phyloP scores from a whole-genome alignment of 345 rosid genomes.

The Euphorbia pulcherrima region DNA sequence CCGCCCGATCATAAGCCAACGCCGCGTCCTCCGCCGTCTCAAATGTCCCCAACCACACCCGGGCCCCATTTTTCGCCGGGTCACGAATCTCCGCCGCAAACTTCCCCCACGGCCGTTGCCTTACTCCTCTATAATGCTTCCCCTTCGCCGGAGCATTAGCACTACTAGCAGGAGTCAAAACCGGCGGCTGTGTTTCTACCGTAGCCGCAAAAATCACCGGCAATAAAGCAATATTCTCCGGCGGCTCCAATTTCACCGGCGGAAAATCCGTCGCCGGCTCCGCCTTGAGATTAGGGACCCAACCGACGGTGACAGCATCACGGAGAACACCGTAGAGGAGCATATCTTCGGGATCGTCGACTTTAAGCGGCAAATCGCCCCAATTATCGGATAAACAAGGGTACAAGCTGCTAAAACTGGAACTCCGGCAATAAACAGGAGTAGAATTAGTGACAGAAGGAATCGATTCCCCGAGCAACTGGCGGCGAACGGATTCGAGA shows the following conservation, averaged over 20 bases:
- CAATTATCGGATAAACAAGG: constrained; percentile 84
- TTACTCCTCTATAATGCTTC: constrained; percentile 89
- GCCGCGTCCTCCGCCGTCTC: constrained; percentile 99
- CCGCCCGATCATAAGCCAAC: constrained; percentile 89
- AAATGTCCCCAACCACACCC: constrained; percentile 97
- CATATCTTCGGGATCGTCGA: constrained; percentile 87
- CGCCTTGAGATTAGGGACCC: constrained; percentile 58
- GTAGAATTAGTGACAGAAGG: constrained; percentile 14
- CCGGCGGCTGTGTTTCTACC: background rate
- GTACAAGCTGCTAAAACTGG: constrained; percentile 62
- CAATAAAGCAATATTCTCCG: constrained; percentile 16
- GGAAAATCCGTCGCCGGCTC: constrained; percentile 20
- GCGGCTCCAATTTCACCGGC: constrained; percentile 40
- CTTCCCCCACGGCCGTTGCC: constrained; percentile 99
- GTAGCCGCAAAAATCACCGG: background rate
- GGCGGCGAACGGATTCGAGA: constrained; percentile 49
- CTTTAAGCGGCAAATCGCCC: constrained; percentile 86
- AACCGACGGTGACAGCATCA: constrained; percentile 68
- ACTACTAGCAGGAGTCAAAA: background rate
- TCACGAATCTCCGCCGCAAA: constrained; percentile 98
- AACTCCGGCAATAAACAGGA: constrained; percentile 48
- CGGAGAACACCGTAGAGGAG: constrained; percentile 60
- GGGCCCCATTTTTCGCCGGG: constrained; percentile 95
- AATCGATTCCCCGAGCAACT: constrained; percentile 49
- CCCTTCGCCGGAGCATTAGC: constrained; percentile 37